Evolutionary conservation across 164 flowering plant genomes (phyloP), one percentile per base, ranked within the genome.

Genomic region (Liriodendron chinense): DNA sequence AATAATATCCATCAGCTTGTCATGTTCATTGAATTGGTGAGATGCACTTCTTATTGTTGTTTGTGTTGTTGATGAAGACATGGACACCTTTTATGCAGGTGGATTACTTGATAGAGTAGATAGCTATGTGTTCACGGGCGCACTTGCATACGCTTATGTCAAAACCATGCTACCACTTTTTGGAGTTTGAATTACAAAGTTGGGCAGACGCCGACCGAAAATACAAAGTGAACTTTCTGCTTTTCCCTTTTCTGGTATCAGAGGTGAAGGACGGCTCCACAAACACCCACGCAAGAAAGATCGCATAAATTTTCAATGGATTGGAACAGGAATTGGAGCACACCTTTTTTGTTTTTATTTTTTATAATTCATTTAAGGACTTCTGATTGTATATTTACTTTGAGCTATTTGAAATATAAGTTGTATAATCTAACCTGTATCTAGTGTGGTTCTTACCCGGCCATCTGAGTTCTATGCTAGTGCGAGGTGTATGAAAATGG

Each of bases 81-180:
- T 24, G 21, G 53, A 49, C 72, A 28, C 65, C 18, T 66, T 26
- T 0, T 56, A 26, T 82, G 85, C 92, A 96, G 99, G 99, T 72
- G 98, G 99, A 59, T 85, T 96, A 78, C 86, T 96, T 34, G 99
- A 96, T 80, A 87, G 98, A 77, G 93, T 86, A 65, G 98, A 96
- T 75, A 93, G 98, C 84, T 96, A 94, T 76, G 77, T 94, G 2
- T 96, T 96, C 84, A 94, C 98, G 0, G 99, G 99, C 47, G 98
- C 99, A 50, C 92, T 96, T 34, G 92, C 92, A n/a, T 93, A 92
- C 84, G 92, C 98, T 65, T 96, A 90, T 76, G 89, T 94, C 78
- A 93, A 89, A 85, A 84, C 84, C 28, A 78, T 87, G 75, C 69
- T 92, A 25, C 94, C 93, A n/a, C 91, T 92, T n/a, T 90, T 86